A percentile compares a stretch with the other conserved stretches of the same genome.
Evolutionary conservation across 1,284 basidiomycete genomes (phyloP).

Genomic region (Fomitiporia mediterranea): DNA sequence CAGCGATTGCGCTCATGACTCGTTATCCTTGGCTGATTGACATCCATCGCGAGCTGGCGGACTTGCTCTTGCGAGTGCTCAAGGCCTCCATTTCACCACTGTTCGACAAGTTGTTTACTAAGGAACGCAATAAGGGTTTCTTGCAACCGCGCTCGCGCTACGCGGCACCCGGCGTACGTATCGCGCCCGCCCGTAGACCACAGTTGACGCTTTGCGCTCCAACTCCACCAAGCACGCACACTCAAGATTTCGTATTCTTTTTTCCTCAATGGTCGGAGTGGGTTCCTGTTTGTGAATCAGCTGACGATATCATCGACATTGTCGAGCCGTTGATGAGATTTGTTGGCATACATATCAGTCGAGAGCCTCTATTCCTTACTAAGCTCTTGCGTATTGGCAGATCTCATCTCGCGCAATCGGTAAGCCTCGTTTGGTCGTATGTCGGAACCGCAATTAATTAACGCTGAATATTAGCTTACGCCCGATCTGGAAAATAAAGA

Average conservation of each 20-base stretch:
- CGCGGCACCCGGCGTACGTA: constrained; percentile 48
- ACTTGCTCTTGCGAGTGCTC: constrained; percentile 74
- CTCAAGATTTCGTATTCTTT: constrained; percentile 81
- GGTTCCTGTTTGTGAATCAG: constrained; percentile 58
- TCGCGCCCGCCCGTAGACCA: constrained; percentile 51
- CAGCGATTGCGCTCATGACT: constrained; percentile 74
- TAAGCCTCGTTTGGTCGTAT: constrained; percentile 26
- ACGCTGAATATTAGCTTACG: constrained; percentile 44
- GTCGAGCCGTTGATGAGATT: constrained; percentile 74
- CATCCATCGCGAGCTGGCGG: constrained; percentile 78
- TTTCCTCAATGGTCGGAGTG: constrained; percentile 78
- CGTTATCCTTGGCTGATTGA: constrained; percentile 86
- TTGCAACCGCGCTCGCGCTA: constrained; percentile 58
- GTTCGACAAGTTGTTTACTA: constrained; percentile 54
- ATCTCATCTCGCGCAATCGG: constrained; percentile 41
- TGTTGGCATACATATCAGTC: constrained; percentile 69
- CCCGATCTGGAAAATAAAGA: constrained; percentile 32
- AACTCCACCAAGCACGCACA: constrained; percentile 67
- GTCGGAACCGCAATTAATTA: constrained; percentile 29
- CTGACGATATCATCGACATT: constrained; percentile 69
- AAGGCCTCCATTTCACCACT: constrained; percentile 63
- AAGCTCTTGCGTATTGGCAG: constrained; percentile 59
- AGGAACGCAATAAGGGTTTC: constrained; percentile 57
- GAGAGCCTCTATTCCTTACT: constrained; percentile 61
- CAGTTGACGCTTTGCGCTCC: constrained; percentile 68